Conservation (phyloP, 768 basidiomycete genomes). For the Clathrus columnatus region DNA sequence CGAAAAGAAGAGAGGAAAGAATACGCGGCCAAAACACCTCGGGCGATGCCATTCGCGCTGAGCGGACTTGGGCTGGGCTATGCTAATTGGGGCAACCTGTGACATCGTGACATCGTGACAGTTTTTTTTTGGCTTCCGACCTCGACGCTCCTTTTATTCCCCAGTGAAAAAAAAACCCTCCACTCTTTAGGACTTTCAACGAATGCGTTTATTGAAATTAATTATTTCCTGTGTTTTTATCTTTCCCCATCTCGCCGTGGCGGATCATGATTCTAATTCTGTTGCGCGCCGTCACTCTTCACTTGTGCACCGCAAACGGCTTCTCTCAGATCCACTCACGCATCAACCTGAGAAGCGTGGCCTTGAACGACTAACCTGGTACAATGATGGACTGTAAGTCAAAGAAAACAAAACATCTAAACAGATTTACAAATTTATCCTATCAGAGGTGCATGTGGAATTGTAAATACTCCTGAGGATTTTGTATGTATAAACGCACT, state of each 20-base stretch:
- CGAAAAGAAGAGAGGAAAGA: neutral
- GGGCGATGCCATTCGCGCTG: too few relatives aligned
- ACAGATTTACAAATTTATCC: neutral
- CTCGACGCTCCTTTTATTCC: neutral
- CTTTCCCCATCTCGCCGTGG: slow-evolving; percentile 27
- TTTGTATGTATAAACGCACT: slow-evolving; percentile 42
- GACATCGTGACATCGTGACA: neutral
- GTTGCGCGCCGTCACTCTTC: slow-evolving; percentile 36
- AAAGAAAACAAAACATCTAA: neutral
- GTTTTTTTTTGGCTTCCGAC: neutral
- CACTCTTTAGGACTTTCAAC: neutral
- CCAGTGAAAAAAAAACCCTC: neutral
- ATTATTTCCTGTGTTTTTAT: slow-evolving; percentile 28
- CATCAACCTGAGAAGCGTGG: slow-evolving; percentile 1
- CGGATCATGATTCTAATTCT: slow-evolving; percentile 14
- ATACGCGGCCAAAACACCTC: neutral
- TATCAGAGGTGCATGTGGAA: slow-evolving; percentile 49
- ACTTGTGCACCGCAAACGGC: slow-evolving; percentile 24
- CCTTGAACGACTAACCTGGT: slow-evolving; percentile 42
- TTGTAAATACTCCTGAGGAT: slow-evolving; percentile 29
- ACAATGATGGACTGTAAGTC: slow-evolving; percentile 45
- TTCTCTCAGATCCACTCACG: neutral
- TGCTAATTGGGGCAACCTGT: neutral
- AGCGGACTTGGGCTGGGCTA: neutral
- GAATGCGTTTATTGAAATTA: slow-evolving; percentile 16